Conservation (phyloP, 306 rosid species). For the Urtica urens region DNA sequence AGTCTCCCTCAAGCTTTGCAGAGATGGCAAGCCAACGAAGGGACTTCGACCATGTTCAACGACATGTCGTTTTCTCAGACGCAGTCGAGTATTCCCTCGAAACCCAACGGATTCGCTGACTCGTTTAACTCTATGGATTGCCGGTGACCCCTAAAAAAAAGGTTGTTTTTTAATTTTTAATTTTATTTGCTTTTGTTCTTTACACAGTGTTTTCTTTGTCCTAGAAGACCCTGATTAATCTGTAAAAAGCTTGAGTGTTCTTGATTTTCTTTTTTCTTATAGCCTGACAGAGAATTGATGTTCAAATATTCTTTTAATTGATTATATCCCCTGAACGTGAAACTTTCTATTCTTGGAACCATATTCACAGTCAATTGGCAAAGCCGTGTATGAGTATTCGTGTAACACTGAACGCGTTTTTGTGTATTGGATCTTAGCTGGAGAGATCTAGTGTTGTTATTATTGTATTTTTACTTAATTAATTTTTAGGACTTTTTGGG, state of each 20-base stretch:
- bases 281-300: constrained; percentile 26
- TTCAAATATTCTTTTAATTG: constrained; percentile 18
- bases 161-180: constrained; percentile 15
- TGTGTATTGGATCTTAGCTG: constrained; percentile 11
- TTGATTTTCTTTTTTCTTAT: constrained; percentile 22
- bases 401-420: background rate
- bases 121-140: constrained; percentile 67
- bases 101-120: constrained; percentile 66
- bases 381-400: background rate
- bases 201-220: constrained; percentile 18
- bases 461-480: background rate
- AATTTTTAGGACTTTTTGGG: background rate
- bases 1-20: constrained; percentile 71
- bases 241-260: constrained; percentile 25
- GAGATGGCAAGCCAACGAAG: constrained; percentile 94
- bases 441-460: constrained; percentile 1
- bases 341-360: constrained; percentile 9
- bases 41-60: constrained; percentile 59
- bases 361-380: background rate
- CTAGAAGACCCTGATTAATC: constrained; percentile 12
- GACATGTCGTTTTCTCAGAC: constrained; percentile 54
- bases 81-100: constrained; percentile 75
- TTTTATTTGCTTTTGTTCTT: constrained; percentile 18
- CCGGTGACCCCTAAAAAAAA: constrained; percentile 28
- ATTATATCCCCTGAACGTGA: constrained; percentile 7